These are phyloP conservation scores for Ophiobolus disseminans DNA, from an alignment of 2,329 filamentous ascomycete genomes.

Conservation along the genomic window DNA sequence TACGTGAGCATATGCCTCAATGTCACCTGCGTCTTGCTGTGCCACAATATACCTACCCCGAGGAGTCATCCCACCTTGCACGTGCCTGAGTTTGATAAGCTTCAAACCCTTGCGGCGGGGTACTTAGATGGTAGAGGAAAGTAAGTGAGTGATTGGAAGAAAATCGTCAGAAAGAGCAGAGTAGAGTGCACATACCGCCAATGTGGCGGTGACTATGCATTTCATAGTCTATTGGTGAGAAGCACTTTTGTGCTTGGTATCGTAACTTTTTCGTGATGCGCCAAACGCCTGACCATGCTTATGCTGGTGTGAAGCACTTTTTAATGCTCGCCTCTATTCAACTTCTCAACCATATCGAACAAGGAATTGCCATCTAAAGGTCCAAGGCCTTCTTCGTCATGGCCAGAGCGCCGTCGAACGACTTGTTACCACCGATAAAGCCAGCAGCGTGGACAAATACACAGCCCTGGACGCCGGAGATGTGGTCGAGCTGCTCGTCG, in stretches of 20 bases:
- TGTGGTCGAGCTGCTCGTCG: constrained; percentile 80
- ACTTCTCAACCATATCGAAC: background rate
- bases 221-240: constrained; percentile 15
- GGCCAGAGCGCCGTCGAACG: constrained; percentile 81
- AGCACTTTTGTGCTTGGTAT: constrained; percentile 31
- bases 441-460: constrained; percentile 94
- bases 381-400: constrained; percentile 82
- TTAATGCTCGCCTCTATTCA: background rate
- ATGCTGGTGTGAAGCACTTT: constrained; percentile 20
- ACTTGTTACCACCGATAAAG: constrained; percentile 96
- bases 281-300: constrained; percentile 40
- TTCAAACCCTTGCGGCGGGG: no score
- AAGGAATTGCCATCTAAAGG: constrained; percentile 18
- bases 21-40: no score
- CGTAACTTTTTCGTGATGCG: constrained; percentile 33
- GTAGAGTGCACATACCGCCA: no score
- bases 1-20: no score
- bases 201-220: no score
- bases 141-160: no score
- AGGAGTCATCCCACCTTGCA: no score
- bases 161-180: no score
- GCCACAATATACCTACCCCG: no score
- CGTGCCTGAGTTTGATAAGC: no score
- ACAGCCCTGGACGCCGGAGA: constrained; percentile 73
- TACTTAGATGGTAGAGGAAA: no score